Percentiles rank a stretch among this genome's conserved stretches.
phyloP scores from a whole-genome alignment of 352 stramenopile species.

The Pythium myriotylum region DNA sequence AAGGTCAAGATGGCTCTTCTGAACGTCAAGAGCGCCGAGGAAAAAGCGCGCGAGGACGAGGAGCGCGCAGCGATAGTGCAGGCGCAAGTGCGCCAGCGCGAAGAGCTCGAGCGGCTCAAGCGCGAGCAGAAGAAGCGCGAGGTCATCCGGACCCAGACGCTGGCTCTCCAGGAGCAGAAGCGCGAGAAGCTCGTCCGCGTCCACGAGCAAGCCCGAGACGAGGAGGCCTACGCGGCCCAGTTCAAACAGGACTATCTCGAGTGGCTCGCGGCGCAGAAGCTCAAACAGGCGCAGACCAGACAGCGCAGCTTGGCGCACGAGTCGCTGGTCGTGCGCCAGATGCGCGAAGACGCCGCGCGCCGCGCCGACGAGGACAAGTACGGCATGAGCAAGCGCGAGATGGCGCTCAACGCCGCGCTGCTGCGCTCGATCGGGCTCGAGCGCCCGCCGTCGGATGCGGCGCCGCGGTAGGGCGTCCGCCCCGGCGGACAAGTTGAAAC shows the following conservation, averaged over 20 bases:
- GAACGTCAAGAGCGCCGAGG: constrained; percentile 63
- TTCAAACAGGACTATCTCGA: constrained; percentile 49
- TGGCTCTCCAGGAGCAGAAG: constrained; percentile 47
- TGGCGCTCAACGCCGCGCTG: constrained; percentile 55
- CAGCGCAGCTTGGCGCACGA: constrained; percentile 47
- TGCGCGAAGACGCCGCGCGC: constrained; percentile 41
- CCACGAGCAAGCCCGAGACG: constrained; percentile 34
- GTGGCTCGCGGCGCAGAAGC: constrained; percentile 45
- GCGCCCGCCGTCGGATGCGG: constrained; percentile 20
- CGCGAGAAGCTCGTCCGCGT: constrained; percentile 38
- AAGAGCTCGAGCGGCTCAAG: constrained; percentile 39
- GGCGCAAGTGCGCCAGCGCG: constrained; percentile 37
- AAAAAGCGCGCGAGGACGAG: constrained; percentile 63
- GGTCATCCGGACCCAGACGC: constrained; percentile 33
- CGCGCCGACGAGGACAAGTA: constrained; percentile 60
- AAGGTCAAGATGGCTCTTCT: constrained; percentile 60
- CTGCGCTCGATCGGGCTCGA: constrained; percentile 30
- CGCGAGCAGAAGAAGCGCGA: constrained; percentile 41
- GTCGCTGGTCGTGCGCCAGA: constrained; percentile 50
- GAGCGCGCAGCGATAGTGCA: constrained; percentile 45
- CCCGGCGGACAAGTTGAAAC: neutral
- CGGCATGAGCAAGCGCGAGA: constrained; percentile 64
- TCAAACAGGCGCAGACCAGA: constrained; percentile 33
- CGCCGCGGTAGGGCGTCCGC: constrained; percentile 8
- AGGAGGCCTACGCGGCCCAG: constrained; percentile 44